A percentile compares a stretch with the other conserved stretches of the same genome.
Evolutionary conservation across 768 basidiomycete genomes (phyloP).

Genomic region (Russula griseocarnosa): DNA sequence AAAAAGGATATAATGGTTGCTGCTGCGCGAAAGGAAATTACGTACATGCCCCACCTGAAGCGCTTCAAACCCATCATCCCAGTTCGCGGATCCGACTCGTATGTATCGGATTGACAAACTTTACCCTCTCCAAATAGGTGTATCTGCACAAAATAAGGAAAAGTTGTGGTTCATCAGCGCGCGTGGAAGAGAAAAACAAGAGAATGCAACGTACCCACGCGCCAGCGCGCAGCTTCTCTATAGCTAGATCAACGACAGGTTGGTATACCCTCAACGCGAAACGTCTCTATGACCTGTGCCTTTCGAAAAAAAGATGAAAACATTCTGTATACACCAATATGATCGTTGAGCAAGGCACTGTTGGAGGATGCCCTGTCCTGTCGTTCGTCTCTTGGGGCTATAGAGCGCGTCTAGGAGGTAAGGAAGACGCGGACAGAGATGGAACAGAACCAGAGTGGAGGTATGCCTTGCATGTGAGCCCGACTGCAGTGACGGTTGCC

Average conservation of each 20-base stretch:
- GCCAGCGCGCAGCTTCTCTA: conserved; percentile 73
- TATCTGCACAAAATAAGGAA: conserved; percentile 45
- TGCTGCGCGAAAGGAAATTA: conserved; percentile 26
- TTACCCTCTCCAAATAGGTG: conserved; percentile 91
- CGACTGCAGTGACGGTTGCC: conserved; percentile 60
- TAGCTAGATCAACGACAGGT: conserved; percentile 77
- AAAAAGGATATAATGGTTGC: too few species aligned
- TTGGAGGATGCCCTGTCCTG: conserved; percentile 58
- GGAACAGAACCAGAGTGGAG: conserved; percentile 61
- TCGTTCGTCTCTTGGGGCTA: conserved; percentile 40
- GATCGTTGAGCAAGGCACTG: conserved; percentile 32
- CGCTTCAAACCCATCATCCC: conserved; percentile 55
- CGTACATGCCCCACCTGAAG: conserved; percentile 97
- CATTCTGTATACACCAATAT: conserved; percentile 44
- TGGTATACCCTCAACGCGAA: conserved; percentile 87
- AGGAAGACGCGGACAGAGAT: conserved; percentile 64
- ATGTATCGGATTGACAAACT: conserved; percentile 67
- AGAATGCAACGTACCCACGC: conserved; percentile 69
- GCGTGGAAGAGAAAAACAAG: background rate
- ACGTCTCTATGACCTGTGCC: conserved; percentile 90
- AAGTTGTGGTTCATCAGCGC: too few species aligned
- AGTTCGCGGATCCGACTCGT: conserved; percentile 37
- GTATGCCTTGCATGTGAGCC: conserved; percentile 75
- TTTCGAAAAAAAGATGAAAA: conserved; percentile 81
- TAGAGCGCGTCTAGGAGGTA: conserved; percentile 60